Base-by-base conservation (phyloP, 495 filamentous ascomycete species). In the Penicillium dipodomyicola region DNA sequence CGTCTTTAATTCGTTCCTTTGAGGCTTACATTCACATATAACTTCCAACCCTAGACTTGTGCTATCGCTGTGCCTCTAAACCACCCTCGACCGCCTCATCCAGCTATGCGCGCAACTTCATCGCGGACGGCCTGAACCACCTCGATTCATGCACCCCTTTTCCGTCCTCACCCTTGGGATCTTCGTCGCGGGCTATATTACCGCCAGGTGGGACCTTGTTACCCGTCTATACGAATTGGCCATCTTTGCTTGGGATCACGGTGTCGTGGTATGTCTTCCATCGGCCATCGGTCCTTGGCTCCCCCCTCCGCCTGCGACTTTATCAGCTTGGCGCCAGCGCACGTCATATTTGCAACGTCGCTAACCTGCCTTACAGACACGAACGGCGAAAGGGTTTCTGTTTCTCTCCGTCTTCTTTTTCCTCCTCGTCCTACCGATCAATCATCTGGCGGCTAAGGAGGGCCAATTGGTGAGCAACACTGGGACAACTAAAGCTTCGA, bases 181-280 rank as follows among this genome's bases (percentile, higher is more conserved):
- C 80, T 99, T 99, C 77, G 86, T 97, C 80, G 93, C 94, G 75
- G 94, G 94, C 74, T 99, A 99, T 80, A 97, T 91, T 71, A 97
- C 95, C 74, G 94, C 94, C 65, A 87, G 95, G 79, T 97, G 92
- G 91, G 92, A 97, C 73, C 85, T 99, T 51, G 92, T 97, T 61
- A 96, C 91, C 54, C 87, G 91, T 61, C 82, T 96, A 53, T 93
- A 96, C 86, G 92, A 97, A 73, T 82, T 99, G 64, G 89, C 90
- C 51, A 89, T 94, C 52, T 99, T 97, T 71, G 94, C 95, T 62
- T 96, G 91, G 92, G 90, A 96, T 72, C 90, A 96, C 90, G 92
- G 92, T 68, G 94, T 99, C 66, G 89, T 98, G 67, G 93, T 96
- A 77, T 74, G 91, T 77, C 54, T 59, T 23, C 17, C 42, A 50